Base-by-base conservation (phyloP, 768 basidiomycete species). In the Saitozyma podzolica region DNA sequence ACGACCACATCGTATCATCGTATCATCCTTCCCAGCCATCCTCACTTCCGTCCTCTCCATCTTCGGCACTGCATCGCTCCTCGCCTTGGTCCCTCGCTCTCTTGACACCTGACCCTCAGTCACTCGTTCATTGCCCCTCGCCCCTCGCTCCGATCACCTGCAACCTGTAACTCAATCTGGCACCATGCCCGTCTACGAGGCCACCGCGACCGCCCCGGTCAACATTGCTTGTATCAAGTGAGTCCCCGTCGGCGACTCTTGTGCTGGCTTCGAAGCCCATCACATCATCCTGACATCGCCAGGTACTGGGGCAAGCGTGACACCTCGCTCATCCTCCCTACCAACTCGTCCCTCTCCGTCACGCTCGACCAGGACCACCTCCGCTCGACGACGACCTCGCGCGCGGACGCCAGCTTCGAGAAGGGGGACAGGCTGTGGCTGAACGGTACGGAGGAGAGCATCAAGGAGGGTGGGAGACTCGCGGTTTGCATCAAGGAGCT, bases 261-360 rank as follows among this genome's bases (percentile, higher is more conserved):
- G 11, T 29, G 5, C 29, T 47, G 43, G 43, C 45, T 2, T 47
- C 45, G 2, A 6, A 11, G 11, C 45, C n/a, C 45, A 47, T n/a
- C n/a, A n/a, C n/a, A n/a, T n/a, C n/a, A n/a, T 17, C 2, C 6
- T 47, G 45, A 47, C n/a, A 47, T 60, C 52, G 29, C 4, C 75
- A 94, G 90, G 79, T 98, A 98, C 84, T 99, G 96, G 96, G 96
- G 96, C 67, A 99, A 99, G 81, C 90, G 96, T 64, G 90, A 97
- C 81, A 94, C 92, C 4, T 85, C 88, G 70, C 86, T 98, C 66
- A 97, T 97, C 78, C 83, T 99, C 61, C 96, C 96, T 50, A 97
- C 93, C 66, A 99, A 99, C 82, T 92, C 92, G 0, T 98, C 95
- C 9, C 86, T 99, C n/a, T 97, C 94, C 8, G 91, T 98, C 53